A percentile compares a stretch with the other conserved stretches of the same genome.
Evolutionary conservation across 306 rosid genomes (phyloP).

Genomic region (Trifolium subterraneum): DNA sequence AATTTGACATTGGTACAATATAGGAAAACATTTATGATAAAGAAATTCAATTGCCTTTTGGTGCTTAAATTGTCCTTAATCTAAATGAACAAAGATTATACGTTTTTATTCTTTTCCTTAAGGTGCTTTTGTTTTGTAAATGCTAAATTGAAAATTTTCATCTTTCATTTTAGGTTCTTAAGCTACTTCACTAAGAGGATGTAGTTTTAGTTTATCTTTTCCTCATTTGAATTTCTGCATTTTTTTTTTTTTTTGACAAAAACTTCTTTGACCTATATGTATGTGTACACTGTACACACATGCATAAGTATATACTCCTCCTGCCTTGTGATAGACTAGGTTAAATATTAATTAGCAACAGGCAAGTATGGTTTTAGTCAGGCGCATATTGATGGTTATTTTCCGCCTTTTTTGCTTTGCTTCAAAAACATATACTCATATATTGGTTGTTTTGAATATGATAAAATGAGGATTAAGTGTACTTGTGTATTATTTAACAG

Average conservation of each 20-base stretch:
- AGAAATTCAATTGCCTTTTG: conserved; percentile 8
- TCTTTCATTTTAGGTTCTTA: conserved; percentile 14
- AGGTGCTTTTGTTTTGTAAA: conserved; percentile 28
- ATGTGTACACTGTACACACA: neutral
- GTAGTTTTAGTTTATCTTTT: neutral
- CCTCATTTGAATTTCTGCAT: neutral
- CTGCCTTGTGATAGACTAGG: neutral
- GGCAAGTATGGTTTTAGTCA: neutral
- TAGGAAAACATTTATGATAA: conserved; percentile 6
- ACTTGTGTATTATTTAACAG: conserved; percentile 69
- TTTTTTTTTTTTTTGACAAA: too few species aligned
- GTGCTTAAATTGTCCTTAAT: neutral
- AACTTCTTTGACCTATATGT: neutral
- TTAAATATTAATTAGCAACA: conserved; percentile 19
- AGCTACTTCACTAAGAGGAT: conserved; percentile 6
- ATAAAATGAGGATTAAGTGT: conserved; percentile 57
- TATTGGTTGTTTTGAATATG: conserved; percentile 40
- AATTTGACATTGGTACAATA: neutral
- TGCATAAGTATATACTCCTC: neutral
- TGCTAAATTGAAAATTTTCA: conserved; percentile 23
- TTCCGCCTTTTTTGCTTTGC: conserved; percentile 6
- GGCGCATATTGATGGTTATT: neutral
- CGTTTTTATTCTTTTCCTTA: neutral
- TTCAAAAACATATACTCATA: conserved; percentile 30
- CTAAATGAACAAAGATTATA: conserved; percentile 19